Conservation (phyloP, 2,329 filamentous ascomycete genomes). For the Calonectria ilicicola region DNA sequence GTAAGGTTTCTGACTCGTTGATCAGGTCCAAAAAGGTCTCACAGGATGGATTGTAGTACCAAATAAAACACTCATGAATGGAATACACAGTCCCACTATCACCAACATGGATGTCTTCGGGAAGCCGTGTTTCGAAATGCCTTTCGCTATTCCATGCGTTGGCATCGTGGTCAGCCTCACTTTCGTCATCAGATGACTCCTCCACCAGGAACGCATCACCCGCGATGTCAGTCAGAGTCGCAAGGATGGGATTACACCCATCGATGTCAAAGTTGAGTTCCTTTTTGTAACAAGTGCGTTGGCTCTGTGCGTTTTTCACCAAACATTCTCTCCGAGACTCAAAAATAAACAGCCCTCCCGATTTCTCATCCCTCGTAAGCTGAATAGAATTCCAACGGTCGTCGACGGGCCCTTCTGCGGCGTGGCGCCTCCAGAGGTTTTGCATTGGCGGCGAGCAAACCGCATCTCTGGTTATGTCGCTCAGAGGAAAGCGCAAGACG, state of each 20-base stretch:
- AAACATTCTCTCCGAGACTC: slow-evolving; percentile 79
- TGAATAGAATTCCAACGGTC: slow-evolving; percentile 79
- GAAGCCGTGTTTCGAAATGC: slow-evolving; percentile 27
- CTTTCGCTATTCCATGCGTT: slow-evolving; percentile 51
- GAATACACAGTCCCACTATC: slow-evolving; percentile 62
- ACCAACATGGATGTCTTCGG: slow-evolving; percentile 57
- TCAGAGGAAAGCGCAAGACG: slow-evolving; percentile 72
- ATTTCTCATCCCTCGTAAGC: slow-evolving; percentile 70
- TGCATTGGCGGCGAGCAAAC: slow-evolving; percentile 55
- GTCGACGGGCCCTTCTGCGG: slow-evolving; percentile 78
- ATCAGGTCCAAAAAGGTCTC: slow-evolving; percentile 70
- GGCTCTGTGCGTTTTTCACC: slow-evolving; percentile 63
- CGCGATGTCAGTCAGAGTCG: slow-evolving; percentile 19
- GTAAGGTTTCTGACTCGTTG: slow-evolving; percentile 52
- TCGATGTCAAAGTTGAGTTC: slow-evolving; percentile 57
- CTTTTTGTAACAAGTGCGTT: slow-evolving; percentile 75
- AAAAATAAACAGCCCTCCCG: slow-evolving; percentile 69
- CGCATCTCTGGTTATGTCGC: slow-evolving; percentile 50
- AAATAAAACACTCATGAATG: slow-evolving; percentile 65
- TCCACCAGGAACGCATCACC: not conserved
- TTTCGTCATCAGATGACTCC: not conserved
- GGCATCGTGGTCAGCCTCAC: not conserved
- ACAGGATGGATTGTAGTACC: slow-evolving; percentile 65
- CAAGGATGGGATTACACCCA: not conserved
- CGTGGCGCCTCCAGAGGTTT: slow-evolving; percentile 72